Percentiles rank a stretch among this genome's conserved stretches.
Evolutionary conservation across 2,329 filamentous ascomycete species (phyloP).

Genomic region (Curvularia sp.): DNA sequence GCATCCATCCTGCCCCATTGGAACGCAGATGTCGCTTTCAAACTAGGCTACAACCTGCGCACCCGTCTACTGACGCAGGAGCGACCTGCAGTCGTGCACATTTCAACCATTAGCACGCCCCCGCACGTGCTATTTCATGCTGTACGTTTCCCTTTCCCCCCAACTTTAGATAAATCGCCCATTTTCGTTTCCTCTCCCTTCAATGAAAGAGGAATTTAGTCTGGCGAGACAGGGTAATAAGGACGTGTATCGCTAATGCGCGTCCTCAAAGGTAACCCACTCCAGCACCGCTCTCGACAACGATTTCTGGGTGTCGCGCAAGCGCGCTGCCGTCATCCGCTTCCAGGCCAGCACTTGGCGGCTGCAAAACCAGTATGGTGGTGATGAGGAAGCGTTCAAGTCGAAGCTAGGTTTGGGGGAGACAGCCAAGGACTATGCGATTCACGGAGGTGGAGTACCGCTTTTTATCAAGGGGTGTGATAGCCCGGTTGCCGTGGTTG

Average conservation of each 20-base stretch:
- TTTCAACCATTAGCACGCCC: constrained; percentile 61
- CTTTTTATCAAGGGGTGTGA: constrained; percentile 74
- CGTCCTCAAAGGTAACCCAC: constrained; percentile 55
- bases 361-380: constrained; percentile 70
- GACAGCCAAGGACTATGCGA: constrained; percentile 69
- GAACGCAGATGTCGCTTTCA: constrained; percentile 66
- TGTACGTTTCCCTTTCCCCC: constrained; percentile 40
- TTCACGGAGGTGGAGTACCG: constrained; percentile 78
- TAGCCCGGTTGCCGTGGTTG: constrained; percentile 74
- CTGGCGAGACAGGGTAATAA: no score
- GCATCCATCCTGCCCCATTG: constrained; percentile 58
- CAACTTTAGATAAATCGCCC: no score
- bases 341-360: constrained; percentile 74
- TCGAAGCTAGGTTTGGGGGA: constrained; percentile 66
- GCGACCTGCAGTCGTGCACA: constrained; percentile 67
- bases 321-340: constrained; percentile 74
- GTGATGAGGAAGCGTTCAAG: constrained; percentile 68
- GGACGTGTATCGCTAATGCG: no score
- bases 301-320: constrained; percentile 68
- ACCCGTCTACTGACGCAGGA: constrained; percentile 62
- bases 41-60: constrained; percentile 67
- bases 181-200: no score
- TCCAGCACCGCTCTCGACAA: constrained; percentile 73
- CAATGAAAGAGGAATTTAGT: no score
- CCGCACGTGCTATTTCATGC: constrained; percentile 72